Base-by-base conservation (phyloP, 2,329 filamentous ascomycete species). In the Neopestalotiopsis clavispora region DNA sequence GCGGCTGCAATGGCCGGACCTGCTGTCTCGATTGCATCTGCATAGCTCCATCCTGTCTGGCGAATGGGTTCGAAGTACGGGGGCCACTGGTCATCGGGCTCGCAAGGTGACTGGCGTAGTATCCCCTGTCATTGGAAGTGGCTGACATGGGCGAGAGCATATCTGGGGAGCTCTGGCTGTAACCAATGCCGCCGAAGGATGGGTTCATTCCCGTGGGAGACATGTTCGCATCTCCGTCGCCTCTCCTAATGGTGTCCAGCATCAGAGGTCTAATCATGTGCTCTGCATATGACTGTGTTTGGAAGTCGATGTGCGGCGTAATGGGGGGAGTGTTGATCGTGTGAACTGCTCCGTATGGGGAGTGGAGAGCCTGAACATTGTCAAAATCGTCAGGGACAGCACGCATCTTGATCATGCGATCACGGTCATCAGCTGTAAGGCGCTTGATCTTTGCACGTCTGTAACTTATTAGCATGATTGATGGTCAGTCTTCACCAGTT, bases 381-480 rank as follows among this genome's bases (percentile, higher is more conserved):
- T 92, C 90, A 71, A 92, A 92, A 72, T 90, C 89, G 72, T 92
- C 90, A 9, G 90, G 90, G 4, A 92, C 88, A 3, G 90, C 90
- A 67, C 90, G 85, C 89, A 92, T 92, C 79, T 91, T 90, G 76
- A 92, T 89, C 86, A 92, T 90, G 68, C 89, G 85, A 70, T 92
- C 90, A 62, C 90, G 86, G 75, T 92, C 90, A 78, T 92, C 90
- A n/a, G 85, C 89, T 73, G 87, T 91, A 71, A 92, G 83, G 61
- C 90, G 86, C 84, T 92, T 92, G 76, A 92, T 91, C 78, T 92
- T 92, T 59, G 90, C 90, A 72, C 90, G 87, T 74, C 90, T 92
- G 68, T 64, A 34, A 42, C 58, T 28, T 23, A 69, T 78, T 72
- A 78, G 75, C 20, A 52, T 4, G 6, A 10, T 38, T 20, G 17